A percentile compares a stretch with the other conserved stretches of the same genome.
These are phyloP conservation scores for Phytophthora litchii DNA, from an alignment of 352 stramenopile genomes.

Conservation along the genomic window DNA sequence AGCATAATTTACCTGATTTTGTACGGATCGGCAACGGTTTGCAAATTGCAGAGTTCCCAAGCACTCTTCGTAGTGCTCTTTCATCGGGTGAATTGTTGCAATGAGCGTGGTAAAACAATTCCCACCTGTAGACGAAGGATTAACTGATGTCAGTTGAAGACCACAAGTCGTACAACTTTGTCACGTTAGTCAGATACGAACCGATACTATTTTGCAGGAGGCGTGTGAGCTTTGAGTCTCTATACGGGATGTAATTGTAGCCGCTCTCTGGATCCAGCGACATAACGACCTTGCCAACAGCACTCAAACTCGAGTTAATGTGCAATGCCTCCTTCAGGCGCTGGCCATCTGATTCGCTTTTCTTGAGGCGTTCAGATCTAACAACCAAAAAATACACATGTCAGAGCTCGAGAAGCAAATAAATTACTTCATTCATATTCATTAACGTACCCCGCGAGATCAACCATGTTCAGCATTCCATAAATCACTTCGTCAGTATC, in stretches of 20 bases:
- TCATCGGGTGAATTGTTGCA: slow-evolving; percentile 89
- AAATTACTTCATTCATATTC: neutral
- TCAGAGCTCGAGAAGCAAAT: neutral
- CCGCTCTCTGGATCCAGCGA: slow-evolving; percentile 84
- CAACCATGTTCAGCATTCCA: slow-evolving; percentile 86
- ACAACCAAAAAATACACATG: neutral
- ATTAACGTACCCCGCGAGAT: slow-evolving; percentile 61
- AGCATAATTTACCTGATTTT: slow-evolving; percentile 72
- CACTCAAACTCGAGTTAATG: slow-evolving; percentile 87
- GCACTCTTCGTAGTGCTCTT: slow-evolving; percentile 91
- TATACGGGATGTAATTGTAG: slow-evolving; percentile 90
- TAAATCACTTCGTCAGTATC: slow-evolving; percentile 84
- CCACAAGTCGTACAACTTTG: neutral
- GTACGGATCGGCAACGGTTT: slow-evolving; percentile 90
- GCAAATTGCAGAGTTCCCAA: slow-evolving; percentile 92
- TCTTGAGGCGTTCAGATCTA: slow-evolving; percentile 84
- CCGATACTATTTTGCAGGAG: slow-evolving; percentile 88
- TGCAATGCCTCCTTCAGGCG: slow-evolving; percentile 85
- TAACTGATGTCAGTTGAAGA: neutral
- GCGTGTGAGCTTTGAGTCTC: slow-evolving; percentile 85
- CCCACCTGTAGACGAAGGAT: slow-evolving; percentile 48
- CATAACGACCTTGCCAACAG: slow-evolving; percentile 89
- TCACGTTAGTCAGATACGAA: slow-evolving; percentile 12
- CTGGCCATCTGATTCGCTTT: slow-evolving; percentile 87
- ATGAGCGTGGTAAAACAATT: slow-evolving; percentile 89